phyloP scores from a whole-genome alignment of 140 eudicot genomes.

The Erigeron philadelphicus region DNA sequence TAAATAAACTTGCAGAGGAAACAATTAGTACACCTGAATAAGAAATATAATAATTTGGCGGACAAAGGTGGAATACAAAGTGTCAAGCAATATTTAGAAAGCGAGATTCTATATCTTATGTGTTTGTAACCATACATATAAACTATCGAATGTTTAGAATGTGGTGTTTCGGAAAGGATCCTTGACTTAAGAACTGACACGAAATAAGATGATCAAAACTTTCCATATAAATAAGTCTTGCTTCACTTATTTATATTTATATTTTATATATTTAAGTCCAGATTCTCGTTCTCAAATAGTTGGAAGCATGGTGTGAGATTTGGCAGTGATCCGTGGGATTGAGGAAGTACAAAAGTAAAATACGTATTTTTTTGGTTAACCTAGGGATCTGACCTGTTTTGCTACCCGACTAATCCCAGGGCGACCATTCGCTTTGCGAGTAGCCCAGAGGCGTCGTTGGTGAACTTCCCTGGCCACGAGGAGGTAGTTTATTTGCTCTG shows the following conservation, averaged over 20 bases:
- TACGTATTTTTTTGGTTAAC: not conserved
- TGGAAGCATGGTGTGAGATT: not conserved
- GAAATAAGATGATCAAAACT: not conserved
- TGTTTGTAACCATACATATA: conserved; percentile 8
- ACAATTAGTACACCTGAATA: not conserved
- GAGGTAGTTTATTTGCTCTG: too few relatives aligned
- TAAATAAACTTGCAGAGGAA: not conserved
- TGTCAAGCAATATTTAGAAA: not conserved
- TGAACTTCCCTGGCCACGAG: too few relatives aligned
- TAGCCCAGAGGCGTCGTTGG: too few relatives aligned
- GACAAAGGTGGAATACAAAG: not conserved
- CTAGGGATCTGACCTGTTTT: too few relatives aligned
- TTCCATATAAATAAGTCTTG: not conserved
- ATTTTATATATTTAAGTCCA: not conserved
- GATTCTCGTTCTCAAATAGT: not conserved
- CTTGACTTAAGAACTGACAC: not conserved
- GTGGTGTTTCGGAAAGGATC: not conserved
- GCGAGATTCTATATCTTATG: not conserved
- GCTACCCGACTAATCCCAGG: too few relatives aligned
- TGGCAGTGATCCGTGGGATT: not conserved
- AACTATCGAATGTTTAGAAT: too few relatives aligned
- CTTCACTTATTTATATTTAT: not conserved
- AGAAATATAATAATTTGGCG: not conserved
- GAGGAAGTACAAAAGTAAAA: conserved; percentile 6
- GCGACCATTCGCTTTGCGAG: too few relatives aligned